These are phyloP conservation scores for Sabuloglossum arenarium DNA, from an alignment of 495 filamentous ascomycete genomes.

Conservation along the genomic window DNA sequence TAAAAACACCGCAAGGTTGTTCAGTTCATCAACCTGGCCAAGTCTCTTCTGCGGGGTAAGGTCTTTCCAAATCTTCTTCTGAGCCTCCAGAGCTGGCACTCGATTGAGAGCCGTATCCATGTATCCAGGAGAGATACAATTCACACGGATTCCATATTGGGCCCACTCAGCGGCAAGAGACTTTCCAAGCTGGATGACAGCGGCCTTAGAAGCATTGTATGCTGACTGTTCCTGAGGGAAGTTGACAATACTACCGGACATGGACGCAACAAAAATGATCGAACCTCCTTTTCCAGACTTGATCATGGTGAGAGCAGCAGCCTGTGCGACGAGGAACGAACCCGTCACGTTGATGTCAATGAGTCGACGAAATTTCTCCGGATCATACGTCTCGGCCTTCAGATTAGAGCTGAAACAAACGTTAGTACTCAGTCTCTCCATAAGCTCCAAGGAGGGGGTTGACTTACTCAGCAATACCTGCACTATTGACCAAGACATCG, in stretches of 20 bases:
- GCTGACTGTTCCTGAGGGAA: slow-evolving; percentile 58
- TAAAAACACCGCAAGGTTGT: slow-evolving; percentile 58
- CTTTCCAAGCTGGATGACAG: slow-evolving; percentile 54
- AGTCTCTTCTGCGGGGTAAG: slow-evolving; percentile 54
- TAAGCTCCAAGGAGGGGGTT: neutral
- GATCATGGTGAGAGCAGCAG: slow-evolving; percentile 45
- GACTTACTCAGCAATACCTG: slow-evolving; percentile 59
- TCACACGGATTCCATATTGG: slow-evolving; percentile 51
- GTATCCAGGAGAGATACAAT: slow-evolving; percentile 59
- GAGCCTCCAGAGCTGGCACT: slow-evolving; percentile 46
- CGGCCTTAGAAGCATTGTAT: slow-evolving; percentile 68
- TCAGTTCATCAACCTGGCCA: slow-evolving; percentile 54
- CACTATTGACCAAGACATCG: slow-evolving; percentile 62
- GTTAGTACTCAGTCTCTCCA: neutral
- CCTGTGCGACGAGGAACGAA: slow-evolving; percentile 46
- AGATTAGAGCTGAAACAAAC: slow-evolving; percentile 36
- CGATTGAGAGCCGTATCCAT: slow-evolving; percentile 65
- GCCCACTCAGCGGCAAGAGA: slow-evolving; percentile 67
- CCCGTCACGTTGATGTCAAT: slow-evolving; percentile 62
- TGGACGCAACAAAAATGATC: slow-evolving; percentile 54
- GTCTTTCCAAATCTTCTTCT: slow-evolving; percentile 61
- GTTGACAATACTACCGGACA: slow-evolving; percentile 63
- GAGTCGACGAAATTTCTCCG: slow-evolving; percentile 41
- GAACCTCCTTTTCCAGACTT: slow-evolving; percentile 17
- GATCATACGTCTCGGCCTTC: slow-evolving; percentile 32